Evolutionary conservation across 495 filamentous ascomycete species (phyloP).

Genomic region (Poronia punctata): DNA sequence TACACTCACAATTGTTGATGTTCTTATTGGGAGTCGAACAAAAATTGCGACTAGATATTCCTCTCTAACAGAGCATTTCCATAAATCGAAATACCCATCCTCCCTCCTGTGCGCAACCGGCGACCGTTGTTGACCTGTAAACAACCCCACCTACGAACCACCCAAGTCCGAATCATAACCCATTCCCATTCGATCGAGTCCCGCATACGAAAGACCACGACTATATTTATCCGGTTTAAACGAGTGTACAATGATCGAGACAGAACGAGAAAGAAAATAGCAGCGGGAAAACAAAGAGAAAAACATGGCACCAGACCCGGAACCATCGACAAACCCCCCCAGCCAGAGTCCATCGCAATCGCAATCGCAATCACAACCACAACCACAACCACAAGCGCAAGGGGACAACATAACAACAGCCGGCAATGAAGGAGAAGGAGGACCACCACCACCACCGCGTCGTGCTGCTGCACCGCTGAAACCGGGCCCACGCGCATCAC

Average conservation of each 20-base stretch:
- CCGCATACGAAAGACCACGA: background rate
- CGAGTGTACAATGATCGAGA: too few species aligned
- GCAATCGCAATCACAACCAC: slow-evolving; percentile 8
- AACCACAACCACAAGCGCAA: slow-evolving; percentile 10
- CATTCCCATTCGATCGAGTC: background rate
- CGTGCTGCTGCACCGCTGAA: slow-evolving; percentile 51
- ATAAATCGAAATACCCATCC: too few species aligned
- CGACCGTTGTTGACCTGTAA: too few species aligned
- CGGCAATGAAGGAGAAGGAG: slow-evolving; percentile 6
- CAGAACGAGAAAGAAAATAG: background rate
- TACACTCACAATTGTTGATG: too few species aligned
- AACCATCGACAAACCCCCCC: background rate
- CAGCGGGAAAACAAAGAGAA: background rate
- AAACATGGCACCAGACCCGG: slow-evolving; percentile 8
- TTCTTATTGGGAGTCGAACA: too few species aligned
- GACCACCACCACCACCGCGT: slow-evolving; percentile 48
- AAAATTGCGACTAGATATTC: too few species aligned
- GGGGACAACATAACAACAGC: slow-evolving; percentile 6
- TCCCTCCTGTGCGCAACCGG: too few species aligned
- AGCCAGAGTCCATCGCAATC: background rate
- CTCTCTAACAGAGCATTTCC: too few species aligned
- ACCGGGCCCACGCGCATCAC: slow-evolving; percentile 68
- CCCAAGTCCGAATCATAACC: background rate
- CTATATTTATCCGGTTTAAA: too few species aligned
- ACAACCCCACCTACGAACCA: background rate